These are phyloP conservation scores for Triglochin maritima DNA, from an alignment of 106 monocot species.

Conservation along the genomic window DNA sequence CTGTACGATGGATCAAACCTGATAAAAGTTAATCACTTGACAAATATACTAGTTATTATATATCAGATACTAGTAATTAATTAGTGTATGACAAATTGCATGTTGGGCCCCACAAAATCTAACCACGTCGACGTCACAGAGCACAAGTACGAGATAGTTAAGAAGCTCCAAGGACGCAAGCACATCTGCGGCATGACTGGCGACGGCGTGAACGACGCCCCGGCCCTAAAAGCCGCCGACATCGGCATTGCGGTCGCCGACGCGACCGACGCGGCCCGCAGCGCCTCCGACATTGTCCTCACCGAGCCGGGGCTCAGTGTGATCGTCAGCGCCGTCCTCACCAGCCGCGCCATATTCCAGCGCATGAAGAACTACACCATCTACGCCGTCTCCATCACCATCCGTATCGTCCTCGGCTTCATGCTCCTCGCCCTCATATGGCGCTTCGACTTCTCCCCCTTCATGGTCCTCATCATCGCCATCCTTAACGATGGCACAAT, in stretches of 20 bases:
- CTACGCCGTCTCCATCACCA: constrained; percentile 32
- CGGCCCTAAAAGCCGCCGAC: constrained; percentile 21
- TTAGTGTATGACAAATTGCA: too few relatives aligned
- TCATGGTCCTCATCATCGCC: constrained; percentile 31
- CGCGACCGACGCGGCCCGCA: constrained; percentile 22
- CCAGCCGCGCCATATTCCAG: constrained; percentile 30
- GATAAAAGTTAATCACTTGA: too few relatives aligned
- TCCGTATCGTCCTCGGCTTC: constrained; percentile 25
- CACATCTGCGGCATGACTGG: constrained; percentile 30
- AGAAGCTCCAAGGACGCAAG: constrained; percentile 19
- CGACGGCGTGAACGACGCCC: constrained; percentile 27
- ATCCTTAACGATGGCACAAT: constrained; percentile 27
- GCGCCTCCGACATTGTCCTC: constrained; percentile 23
- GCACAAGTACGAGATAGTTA: constrained; percentile 30
- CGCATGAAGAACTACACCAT: constrained; percentile 35
- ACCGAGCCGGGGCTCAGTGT: constrained; percentile 28
- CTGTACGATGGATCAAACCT: too few relatives aligned
- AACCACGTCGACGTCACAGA: background rate
- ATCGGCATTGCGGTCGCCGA: constrained; percentile 26
- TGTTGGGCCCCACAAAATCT: too few relatives aligned
- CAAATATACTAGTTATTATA: too few relatives aligned
- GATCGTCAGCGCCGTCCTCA: constrained; percentile 23
- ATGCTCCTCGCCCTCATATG: constrained; percentile 24
- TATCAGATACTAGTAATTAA: too few relatives aligned
- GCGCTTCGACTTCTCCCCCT: constrained; percentile 26